Evolutionary conservation across 306 rosid species (phyloP), one percentile per base, ranked within the genome.

Genomic region (Begonia masoniana): DNA sequence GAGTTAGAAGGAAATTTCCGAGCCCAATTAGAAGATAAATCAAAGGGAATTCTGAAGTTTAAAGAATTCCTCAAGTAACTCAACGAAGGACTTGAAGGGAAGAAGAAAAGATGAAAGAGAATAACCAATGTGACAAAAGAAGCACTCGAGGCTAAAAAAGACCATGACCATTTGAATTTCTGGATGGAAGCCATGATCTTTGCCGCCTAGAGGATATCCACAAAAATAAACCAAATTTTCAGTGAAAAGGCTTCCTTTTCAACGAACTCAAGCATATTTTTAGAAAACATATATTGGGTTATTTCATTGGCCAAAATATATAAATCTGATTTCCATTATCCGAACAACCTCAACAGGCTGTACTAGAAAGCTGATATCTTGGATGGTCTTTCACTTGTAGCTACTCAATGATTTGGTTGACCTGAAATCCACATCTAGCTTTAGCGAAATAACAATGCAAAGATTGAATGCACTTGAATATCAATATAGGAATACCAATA

Each of bases 81-180:
- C 45, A 83, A 70, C 62, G 87, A 50, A 58, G 96, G 92, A 19
- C 73, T 69, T 80, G 85, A 59, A 17, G 97, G 97, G 73, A 78
- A 82, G 73, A 81, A 70, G 75, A 85, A 86, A 53, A 83, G 62
- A 77, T 85, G 96, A 26, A 91, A 80, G 1, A 77, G 60, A 15
- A 85, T 81, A 62, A 69, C 78, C 78, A 91, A 57, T 35, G 75
- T 88, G 60, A 83, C 47, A 63, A 79, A 54, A 51, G 88, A 78
- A 52, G 82, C 84, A 77, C 85, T 43, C 4, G 88, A 56, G 7
- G 81, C 83, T 15, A 64, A 69, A 48, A 78, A 74, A 66, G 78
- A 81, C 94, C 88, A 77, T 56, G 99, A 81, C 57, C 78, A 72
- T 63, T 63, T 83, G 84, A 77, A 71, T 65, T 71, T 81, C 58